Conservation (phyloP, 441 rosid genomes). For the Euphorbia corollata region DNA sequence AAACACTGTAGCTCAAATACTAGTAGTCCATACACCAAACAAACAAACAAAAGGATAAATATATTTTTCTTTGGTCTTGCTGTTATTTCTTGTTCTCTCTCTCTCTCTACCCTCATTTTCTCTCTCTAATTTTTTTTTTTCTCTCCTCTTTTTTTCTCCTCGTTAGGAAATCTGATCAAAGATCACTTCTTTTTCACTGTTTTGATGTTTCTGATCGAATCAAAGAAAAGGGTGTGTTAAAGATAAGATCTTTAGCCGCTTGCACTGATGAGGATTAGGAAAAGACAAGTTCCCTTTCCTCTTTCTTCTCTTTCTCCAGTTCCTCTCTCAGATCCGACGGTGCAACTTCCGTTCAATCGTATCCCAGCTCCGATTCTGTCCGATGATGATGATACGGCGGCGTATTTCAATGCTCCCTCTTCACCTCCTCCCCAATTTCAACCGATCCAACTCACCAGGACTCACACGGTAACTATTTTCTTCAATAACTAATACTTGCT, state of each 20-base stretch:
- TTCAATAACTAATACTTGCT: conserved; percentile 3
- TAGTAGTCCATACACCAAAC: too few species aligned
- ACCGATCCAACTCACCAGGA: conserved; percentile 32
- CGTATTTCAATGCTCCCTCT: conserved; percentile 25
- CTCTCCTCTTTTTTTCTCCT: not conserved
- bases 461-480: conserved; percentile 1
- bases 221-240: not conserved
- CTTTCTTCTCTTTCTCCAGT: conserved; percentile 68
- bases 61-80: conserved; percentile 8
- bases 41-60: conserved; percentile 3
- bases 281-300: conserved; percentile 63
- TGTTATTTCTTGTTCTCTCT: conserved; percentile 3
- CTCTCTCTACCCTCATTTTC: not conserved
- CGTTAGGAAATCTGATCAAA: conserved; percentile 1
- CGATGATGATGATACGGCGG: conserved; percentile 20
- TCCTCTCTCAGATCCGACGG: conserved; percentile 69
- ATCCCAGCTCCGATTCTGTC: conserved; percentile 16
- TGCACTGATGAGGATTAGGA: conserved; percentile 94
- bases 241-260: conserved; percentile 15
- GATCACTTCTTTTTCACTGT: conserved; percentile 1
- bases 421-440: conserved; percentile 32
- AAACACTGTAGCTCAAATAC: not conserved
- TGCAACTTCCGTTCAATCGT: conserved; percentile 42
- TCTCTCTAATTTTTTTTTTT: not conserved
- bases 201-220: conserved; percentile 5